Base-by-base conservation (phyloP, 2,329 filamentous ascomycete species). In the Chrysoporthe austroafricana region DNA sequence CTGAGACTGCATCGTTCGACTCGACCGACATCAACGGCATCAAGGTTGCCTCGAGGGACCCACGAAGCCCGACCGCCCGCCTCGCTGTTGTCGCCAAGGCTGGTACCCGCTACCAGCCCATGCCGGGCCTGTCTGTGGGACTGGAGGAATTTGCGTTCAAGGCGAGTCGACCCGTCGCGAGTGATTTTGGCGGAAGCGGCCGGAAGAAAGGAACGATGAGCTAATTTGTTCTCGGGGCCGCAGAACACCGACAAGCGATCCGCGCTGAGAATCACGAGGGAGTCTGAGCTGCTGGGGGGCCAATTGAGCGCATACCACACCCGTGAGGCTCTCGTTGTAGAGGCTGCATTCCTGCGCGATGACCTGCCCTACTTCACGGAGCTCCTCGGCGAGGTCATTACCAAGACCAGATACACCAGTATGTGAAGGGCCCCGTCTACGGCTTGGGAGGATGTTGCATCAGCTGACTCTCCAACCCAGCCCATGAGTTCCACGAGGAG, bases 361-460 rank as follows among this genome's bases (percentile, higher is more conserved):
- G 94, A 99, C 79, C 89, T 99, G 73, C 96, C 96, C 74, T 99
- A 98, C 88, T 99, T 97, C 81, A 89, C 94, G 76, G 96, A 99
- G 85, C 87, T 99, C 73, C 88, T 99, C 74, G 93, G 91, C 77
- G 96, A 99, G 85, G 92, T 97, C 75, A 86, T 96, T 76, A 90
- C 91, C 70, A 85, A 92, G 82, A 97, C 95, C 74, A 96, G 93
- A 83, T 99, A 93, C 80, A 89, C 90, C 72, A 85, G 89, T 91
- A 82, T 82, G 88, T 79, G n/a, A 43, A 66, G 68, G 63, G 66
- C 69, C 71, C 7, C 70, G 62, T 48, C 48, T 42, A 44, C 58
- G 14, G 32, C 18, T 57, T 18, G 34, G 68, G 57, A 62, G 16
- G 64, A 44, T 70, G 63, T 50, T 70, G 63, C 69, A 50, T 39